Percentiles rank a stretch among this genome's conserved stretches.
phyloP scores from a whole-genome alignment of 495 filamentous ascomycete genomes.

The Parmelia sp. region DNA sequence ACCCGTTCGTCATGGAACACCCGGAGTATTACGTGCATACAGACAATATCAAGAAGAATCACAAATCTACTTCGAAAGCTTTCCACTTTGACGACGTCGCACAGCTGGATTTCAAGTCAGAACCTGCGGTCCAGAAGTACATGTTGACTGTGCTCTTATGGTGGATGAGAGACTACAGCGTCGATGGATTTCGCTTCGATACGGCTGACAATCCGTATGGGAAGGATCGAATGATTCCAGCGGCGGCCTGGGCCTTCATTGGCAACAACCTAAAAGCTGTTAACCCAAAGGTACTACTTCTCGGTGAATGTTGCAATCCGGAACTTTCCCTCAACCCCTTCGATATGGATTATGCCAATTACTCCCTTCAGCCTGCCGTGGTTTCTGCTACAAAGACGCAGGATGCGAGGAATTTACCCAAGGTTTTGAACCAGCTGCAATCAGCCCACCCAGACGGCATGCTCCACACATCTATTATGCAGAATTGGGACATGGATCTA shows the following conservation, averaged over 20 bases:
- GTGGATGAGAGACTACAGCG: slow-evolving; percentile 5
- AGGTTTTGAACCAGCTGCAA: neutral
- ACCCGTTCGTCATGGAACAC: neutral
- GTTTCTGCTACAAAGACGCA: slow-evolving; percentile 2
- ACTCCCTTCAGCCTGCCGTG: slow-evolving; percentile 12
- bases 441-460: slow-evolving; percentile 2
- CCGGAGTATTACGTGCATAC: slow-evolving; percentile 8
- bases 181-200: slow-evolving; percentile 12
- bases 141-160: slow-evolving; percentile 8
- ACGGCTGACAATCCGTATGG: slow-evolving; percentile 9
- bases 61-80: neutral
- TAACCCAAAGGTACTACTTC: slow-evolving; percentile 3
- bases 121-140: slow-evolving; percentile 1
- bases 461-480: slow-evolving; percentile 13
- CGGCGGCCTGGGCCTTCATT: neutral
- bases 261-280: slow-evolving; percentile 3
- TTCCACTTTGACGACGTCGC: slow-evolving; percentile 9
- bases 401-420: slow-evolving; percentile 1
- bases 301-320: slow-evolving; percentile 8
- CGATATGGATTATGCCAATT: slow-evolving; percentile 9
- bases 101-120: slow-evolving; percentile 6
- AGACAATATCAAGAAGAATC: neutral
- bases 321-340: slow-evolving; percentile 6
- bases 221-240: slow-evolving; percentile 11
- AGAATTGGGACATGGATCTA: slow-evolving; percentile 8